Evolutionary conservation across 2,329 filamentous ascomycete genomes (phyloP).

Genomic region (Sporothrix dimorphospora): DNA sequence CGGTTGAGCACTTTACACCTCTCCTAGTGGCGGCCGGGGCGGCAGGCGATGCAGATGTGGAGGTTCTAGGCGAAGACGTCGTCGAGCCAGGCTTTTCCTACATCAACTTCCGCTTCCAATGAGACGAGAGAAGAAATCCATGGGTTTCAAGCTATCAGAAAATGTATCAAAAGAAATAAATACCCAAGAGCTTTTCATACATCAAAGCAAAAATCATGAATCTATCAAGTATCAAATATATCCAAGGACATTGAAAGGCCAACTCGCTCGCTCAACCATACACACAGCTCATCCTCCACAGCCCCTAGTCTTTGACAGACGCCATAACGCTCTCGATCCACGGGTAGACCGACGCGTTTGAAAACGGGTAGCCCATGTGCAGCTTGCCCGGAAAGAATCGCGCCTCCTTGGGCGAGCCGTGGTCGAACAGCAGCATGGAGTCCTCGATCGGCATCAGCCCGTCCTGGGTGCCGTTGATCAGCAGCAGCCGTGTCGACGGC

Average conservation of each 20-base stretch:
- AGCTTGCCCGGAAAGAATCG: conserved; percentile 63
- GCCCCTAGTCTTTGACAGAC: conserved; percentile 32
- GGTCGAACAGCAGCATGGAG: conserved; percentile 64
- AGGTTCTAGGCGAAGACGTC: conserved; percentile 18
- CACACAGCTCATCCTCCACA: background rate
- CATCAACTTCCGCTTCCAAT: conserved; percentile 21
- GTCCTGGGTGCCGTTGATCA: conserved; percentile 66
- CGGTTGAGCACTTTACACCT: conserved; percentile 28
- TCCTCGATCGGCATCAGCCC: conserved; percentile 71
- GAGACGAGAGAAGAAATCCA: background rate
- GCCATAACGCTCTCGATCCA: conserved; percentile 63
- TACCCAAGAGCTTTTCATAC: background rate
- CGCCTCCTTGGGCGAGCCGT: conserved; percentile 67
- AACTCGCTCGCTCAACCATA: background rate
- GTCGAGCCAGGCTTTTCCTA: conserved; percentile 24
- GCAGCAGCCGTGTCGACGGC: conserved; percentile 59
- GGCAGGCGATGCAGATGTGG: conserved; percentile 20
- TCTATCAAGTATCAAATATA: background rate
- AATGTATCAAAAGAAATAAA: background rate
- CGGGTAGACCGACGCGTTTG: conserved; percentile 60
- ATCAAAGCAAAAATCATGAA: background rate
- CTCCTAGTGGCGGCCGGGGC: conserved; percentile 17
- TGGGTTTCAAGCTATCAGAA: background rate
- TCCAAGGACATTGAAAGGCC: background rate
- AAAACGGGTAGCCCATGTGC: conserved; percentile 70